Evolutionary conservation across 1,139 yeast genomes (phyloP).

Genomic region (Diutina scorzettiae): DNA sequence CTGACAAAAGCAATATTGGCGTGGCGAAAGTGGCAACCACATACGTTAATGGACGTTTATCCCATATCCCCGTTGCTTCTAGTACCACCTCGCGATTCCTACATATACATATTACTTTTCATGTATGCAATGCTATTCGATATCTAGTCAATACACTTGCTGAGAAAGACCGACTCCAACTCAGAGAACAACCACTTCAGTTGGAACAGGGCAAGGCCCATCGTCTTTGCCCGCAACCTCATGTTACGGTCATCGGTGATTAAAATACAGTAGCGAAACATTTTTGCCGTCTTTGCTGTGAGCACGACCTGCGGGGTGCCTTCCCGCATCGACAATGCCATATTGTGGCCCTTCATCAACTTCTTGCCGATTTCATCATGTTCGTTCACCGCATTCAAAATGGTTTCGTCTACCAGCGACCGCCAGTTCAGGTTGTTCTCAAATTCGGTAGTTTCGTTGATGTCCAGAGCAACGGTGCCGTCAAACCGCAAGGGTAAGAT

Average conservation of each 20-base stretch:
- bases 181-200: slow-evolving; percentile 51
- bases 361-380: slow-evolving; percentile 34
- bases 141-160: slow-evolving; percentile 30
- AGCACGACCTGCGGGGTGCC: slow-evolving; percentile 12
- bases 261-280: slow-evolving; percentile 45
- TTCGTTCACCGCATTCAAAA: slow-evolving; percentile 37
- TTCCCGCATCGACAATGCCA: slow-evolving; percentile 10
- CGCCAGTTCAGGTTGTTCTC: slow-evolving; percentile 59
- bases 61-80: too few species aligned
- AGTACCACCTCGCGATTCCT: too few species aligned
- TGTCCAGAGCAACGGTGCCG: slow-evolving; percentile 43
- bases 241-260: slow-evolving; percentile 67
- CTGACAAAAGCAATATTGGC: too few species aligned
- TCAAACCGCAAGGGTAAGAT: slow-evolving; percentile 40
- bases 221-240: slow-evolving; percentile 53
- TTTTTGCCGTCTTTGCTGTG: slow-evolving; percentile 24
- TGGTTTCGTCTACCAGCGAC: slow-evolving; percentile 47
- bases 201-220: slow-evolving; percentile 45
- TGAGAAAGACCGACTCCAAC: slow-evolving; percentile 30
- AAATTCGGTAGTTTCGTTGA: slow-evolving; percentile 46
- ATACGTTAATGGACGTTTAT: too few species aligned
- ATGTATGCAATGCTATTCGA: slow-evolving; percentile 1
- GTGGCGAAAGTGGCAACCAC: too few species aligned
- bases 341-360: slow-evolving; percentile 25
- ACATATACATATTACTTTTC: too few species aligned